A percentile compares a stretch with the other conserved stretches of the same genome.
These are phyloP conservation scores for Cyberlindnera suaveolens DNA, from an alignment of 805 yeast species.

Conservation along the genomic window DNA sequence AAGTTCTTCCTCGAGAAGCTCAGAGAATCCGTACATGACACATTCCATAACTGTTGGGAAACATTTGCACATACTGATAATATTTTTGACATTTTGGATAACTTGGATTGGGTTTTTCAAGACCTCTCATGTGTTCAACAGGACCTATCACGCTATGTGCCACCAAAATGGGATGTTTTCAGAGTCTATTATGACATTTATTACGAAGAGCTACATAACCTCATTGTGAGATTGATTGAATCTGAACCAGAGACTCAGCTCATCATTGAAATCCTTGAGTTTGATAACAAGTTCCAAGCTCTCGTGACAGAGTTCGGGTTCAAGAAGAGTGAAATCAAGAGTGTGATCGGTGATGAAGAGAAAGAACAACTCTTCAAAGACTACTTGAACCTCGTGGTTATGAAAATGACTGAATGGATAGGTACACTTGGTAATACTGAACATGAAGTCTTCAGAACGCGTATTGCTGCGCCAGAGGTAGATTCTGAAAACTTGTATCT, in stretches of 20 bases:
- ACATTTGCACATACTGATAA: constrained; percentile 38
- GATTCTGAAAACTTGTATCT: constrained; percentile 61
- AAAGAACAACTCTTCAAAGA: constrained; percentile 73
- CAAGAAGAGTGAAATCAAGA: constrained; percentile 37
- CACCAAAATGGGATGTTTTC: constrained; percentile 69
- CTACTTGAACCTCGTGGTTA: constrained; percentile 62
- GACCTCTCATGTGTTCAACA: constrained; percentile 65
- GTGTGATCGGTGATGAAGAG: constrained; percentile 65
- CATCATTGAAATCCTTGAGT: constrained; percentile 67
- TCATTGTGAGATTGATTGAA: constrained; percentile 58
- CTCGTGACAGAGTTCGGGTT: constrained; percentile 47
- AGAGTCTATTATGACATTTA: constrained; percentile 56
- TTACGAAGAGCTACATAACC: constrained; percentile 55
- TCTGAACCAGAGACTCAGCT: constrained; percentile 76
- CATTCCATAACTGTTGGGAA: constrained; percentile 60
- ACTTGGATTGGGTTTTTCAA: constrained; percentile 77
- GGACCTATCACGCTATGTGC: constrained; percentile 55
- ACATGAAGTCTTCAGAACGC: constrained; percentile 51
- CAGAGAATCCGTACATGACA: constrained; percentile 53
- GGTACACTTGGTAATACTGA: constrained; percentile 61
- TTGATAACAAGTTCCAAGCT: constrained; percentile 61
- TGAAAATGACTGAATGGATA: constrained; percentile 84
- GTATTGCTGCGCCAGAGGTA: constrained; percentile 68
- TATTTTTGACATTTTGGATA: constrained; percentile 54
- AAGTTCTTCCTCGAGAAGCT: constrained; percentile 53